Evolutionary conservation across 2,329 filamentous ascomycete genomes (phyloP).

Genomic region (Cladosporium sp.): DNA sequence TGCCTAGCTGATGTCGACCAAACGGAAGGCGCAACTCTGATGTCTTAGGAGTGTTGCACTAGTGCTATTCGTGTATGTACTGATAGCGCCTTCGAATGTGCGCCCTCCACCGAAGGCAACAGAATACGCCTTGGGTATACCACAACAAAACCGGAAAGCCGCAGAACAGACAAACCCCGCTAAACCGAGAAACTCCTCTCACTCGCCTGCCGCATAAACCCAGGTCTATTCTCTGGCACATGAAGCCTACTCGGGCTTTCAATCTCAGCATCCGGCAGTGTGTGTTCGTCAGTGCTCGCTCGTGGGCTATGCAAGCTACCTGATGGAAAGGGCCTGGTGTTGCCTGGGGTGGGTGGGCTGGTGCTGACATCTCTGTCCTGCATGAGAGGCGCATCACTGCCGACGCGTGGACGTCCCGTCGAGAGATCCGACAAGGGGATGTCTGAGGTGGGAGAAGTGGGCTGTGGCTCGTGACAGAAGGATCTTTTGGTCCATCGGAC

Average conservation of each 20-base stretch:
- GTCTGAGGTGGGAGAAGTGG: not conserved
- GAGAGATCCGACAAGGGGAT: not conserved
- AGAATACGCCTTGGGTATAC: too few relatives aligned
- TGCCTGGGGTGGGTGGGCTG: not conserved
- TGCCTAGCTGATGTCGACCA: too few relatives aligned
- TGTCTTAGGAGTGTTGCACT: too few relatives aligned
- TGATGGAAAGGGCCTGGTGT: not conserved
- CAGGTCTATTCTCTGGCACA: not conserved
- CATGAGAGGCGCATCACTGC: constrained; percentile 7
- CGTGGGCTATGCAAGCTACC: not conserved
- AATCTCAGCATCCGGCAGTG: not conserved
- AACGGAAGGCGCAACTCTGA: too few relatives aligned
- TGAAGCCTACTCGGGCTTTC: constrained; percentile 3
- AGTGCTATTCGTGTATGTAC: too few relatives aligned
- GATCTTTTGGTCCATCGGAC: constrained; percentile 3
- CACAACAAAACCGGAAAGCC: too few relatives aligned
- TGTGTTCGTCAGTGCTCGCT: not conserved
- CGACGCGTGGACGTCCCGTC: not conserved
- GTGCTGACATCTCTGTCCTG: not conserved
- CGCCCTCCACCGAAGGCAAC: too few relatives aligned
- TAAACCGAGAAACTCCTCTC: not conserved
- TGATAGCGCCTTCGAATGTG: too few relatives aligned
- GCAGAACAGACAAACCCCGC: too few relatives aligned
- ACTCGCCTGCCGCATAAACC: not conserved
- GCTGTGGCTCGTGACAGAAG: not conserved